Percentiles rank a stretch among this genome's conserved stretches.
phyloP scores from a whole-genome alignment of 768 basidiomycete species.

The Mrakia hoshinonis region DNA sequence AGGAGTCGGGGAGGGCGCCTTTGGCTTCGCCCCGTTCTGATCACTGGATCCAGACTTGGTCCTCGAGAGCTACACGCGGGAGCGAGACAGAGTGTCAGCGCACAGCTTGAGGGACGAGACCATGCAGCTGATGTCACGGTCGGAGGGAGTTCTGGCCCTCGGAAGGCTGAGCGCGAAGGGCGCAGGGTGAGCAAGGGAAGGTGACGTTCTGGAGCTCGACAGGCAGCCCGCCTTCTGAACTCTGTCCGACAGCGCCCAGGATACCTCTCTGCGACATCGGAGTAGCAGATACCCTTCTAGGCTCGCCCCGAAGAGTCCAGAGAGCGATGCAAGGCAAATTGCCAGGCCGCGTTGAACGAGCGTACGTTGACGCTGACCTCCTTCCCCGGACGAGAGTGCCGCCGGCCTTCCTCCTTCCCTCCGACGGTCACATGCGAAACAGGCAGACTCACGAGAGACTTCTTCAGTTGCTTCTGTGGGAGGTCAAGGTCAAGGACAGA shows the following conservation, averaged over 20 bases:
- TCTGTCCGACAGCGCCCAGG: background rate
- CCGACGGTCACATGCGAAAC: background rate
- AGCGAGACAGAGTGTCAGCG: background rate
- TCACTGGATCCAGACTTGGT: constrained; percentile 17
- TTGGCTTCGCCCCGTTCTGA: constrained; percentile 10
- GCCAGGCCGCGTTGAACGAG: too few relatives aligned
- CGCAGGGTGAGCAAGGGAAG: background rate
- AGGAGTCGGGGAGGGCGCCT: constrained; percentile 18
- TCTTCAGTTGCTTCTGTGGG: constrained; percentile 42
- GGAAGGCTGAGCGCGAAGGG: too few relatives aligned
- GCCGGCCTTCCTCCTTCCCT: background rate
- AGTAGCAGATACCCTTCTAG: too few relatives aligned
- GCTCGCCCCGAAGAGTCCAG: too few relatives aligned
- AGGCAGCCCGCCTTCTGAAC: background rate
- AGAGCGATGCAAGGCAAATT: too few relatives aligned
- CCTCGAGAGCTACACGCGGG: constrained; percentile 18
- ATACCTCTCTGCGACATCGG: background rate
- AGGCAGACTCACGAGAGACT: constrained; percentile 10
- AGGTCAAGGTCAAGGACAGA: background rate
- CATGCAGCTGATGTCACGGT: background rate
- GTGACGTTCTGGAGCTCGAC: background rate
- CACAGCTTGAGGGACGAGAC: background rate
- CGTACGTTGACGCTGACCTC: too few relatives aligned
- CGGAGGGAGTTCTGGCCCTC: too few relatives aligned
- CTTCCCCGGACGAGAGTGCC: background rate